phyloP scores from a whole-genome alignment of 2,329 filamentous ascomycete genomes.

The Fusarium temperatum region DNA sequence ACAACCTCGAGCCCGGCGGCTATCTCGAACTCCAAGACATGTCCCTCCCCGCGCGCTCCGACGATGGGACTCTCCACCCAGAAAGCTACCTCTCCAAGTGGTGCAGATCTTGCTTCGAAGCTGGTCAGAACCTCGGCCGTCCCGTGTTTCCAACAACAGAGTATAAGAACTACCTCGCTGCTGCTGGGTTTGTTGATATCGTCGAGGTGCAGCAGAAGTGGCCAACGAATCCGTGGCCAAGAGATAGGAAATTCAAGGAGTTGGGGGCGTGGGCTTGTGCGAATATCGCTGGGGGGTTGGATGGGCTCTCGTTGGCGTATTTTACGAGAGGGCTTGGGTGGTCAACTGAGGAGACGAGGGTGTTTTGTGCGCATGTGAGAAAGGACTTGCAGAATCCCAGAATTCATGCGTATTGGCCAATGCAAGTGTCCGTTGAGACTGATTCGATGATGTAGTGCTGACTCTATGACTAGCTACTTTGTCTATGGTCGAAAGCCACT shows the following conservation, averaged over 20 bases:
- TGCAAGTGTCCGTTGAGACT: background rate
- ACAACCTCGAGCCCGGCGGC: conserved; percentile 23
- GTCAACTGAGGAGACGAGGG: conserved; percentile 10
- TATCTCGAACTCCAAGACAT: conserved; percentile 26
- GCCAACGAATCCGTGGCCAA: conserved; percentile 24
- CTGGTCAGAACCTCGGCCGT: conserved; percentile 2
- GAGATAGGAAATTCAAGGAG: conserved; percentile 11
- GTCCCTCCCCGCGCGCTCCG: conserved; percentile 12
- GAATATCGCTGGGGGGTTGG: conserved; percentile 36
- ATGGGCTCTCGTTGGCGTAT: conserved; percentile 40
- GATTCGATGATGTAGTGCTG: fast-evolving
- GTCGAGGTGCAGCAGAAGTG: conserved; percentile 17
- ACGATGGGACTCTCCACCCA: conserved; percentile 13
- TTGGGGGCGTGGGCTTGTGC: conserved; percentile 22
- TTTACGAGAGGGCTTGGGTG: conserved; percentile 39
- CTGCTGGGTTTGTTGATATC: conserved; percentile 20
- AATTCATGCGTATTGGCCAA: conserved; percentile 28
- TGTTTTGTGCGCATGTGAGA: conserved; percentile 17
- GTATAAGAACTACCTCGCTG: conserved; percentile 20
- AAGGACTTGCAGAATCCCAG: conserved; percentile 9
- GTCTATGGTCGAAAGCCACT: background rate
- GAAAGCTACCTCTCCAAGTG: conserved; percentile 23
- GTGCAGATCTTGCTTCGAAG: conserved; percentile 8
- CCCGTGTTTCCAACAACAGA: background rate
- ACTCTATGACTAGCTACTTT: background rate